Base-by-base conservation (phyloP, 768 basidiomycete genomes). In the Podaxis mareebaensis region DNA sequence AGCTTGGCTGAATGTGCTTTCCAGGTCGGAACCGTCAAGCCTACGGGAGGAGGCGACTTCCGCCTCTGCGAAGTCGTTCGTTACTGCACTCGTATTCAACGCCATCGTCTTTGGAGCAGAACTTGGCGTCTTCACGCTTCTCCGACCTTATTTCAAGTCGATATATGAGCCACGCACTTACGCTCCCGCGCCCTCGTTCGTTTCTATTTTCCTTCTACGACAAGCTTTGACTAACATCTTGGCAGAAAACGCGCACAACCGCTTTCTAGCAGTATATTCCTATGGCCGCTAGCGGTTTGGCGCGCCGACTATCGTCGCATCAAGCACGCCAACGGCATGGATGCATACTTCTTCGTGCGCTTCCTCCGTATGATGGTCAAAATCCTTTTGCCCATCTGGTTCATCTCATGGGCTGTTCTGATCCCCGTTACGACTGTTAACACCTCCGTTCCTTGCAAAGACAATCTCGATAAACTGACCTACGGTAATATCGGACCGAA, bases 271-370 rank as follows among this genome's bases (percentile, higher is more conserved):
- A 76, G 76, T 10, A 66, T 85, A 20, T 74, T 93, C 24, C 70
- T 80, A 38, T 96, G 93, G 93, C 89, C 91, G 1, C 63, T 83
- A 20, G 80, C 85, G 0, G 74, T 95, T 20, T 87, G 77, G 75
- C 79, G 78, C 2, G 81, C 88, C 2, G 84, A 93, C 70, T 86
- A 88, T 69, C 75, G 76, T 30, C 81, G 79, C 24, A 86, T 93
- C 62, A 82, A 86, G 64, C 77, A 78, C 48, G 81, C 84, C 48
- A 95, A 95, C 65, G 94, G 94, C 28, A 79, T 91, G 63, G 96
- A 99, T 72, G 92, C 95, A 15, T 99, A 96, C 77, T 89, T 96
- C 71, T 99, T 92, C 68, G 89, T 97, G 51, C 90, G 94, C 58
- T 98, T 92, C 74, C 80, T 93, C 30, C 86, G 89, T 54, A 88